Base-by-base conservation (phyloP, 345 rosid species). In the Trapa bicornis region DNA sequence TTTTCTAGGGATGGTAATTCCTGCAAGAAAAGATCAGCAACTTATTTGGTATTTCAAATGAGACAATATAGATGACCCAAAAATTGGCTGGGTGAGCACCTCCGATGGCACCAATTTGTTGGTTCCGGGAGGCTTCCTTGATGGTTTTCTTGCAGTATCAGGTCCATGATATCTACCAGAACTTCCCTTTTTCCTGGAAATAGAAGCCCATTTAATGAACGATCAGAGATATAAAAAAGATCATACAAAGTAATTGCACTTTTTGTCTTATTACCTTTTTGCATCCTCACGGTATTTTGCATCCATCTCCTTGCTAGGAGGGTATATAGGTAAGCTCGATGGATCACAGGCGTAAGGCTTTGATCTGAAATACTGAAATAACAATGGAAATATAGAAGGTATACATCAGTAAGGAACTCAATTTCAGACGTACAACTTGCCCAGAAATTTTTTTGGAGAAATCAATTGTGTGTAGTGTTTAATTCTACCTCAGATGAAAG, bases 291-390 rank as follows among this genome's bases (percentile, higher is more conserved):
- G 91, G 72, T 81, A 70, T 80, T 91, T 94, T 53, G 96, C 91
- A 67, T 94, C 97, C 56, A 94, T 87, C 83, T 91, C 99, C 81
- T 94, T 94, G 84, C 86, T 79, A 39, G 99, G 97, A 29, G 97
- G 96, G 73, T 88, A 94, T 63, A 77, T 65, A 22, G 99, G 99
- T 79, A 94, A 80, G 81, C 86, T 89, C 75, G 97, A 88, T 43
- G 97, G 92, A 71, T 94, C 96, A 80, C 96, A 91, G 60, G 99
- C 89, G 69, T 86, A 83, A 74, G 99, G 99, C 75, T 82, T 81
- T 65, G 85, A 73, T 36, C 79, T 80, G 77, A 94, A 91, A 84
- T 91, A 94, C 99, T 94, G 86, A 70, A 70, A 70, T 73, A 76
- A 67, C 32, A n/a, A 70, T 56, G 68, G 42, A 68, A 61, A 68